These are phyloP conservation scores for Mortierella sp. DNA, from an alignment of 371 early-diverging fungal species.

Conservation along the genomic window DNA sequence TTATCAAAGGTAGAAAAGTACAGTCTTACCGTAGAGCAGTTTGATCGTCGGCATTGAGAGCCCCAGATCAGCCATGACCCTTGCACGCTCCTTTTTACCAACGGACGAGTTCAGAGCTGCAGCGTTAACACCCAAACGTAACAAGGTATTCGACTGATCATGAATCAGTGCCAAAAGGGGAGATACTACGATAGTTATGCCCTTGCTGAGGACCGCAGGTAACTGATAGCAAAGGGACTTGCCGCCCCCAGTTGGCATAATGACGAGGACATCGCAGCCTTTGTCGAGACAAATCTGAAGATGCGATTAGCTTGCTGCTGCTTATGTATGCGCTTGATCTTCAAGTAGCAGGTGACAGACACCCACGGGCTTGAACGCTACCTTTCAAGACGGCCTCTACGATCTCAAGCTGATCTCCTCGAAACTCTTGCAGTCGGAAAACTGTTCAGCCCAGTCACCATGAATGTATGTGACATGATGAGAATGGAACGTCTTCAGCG, in stretches of 20 bases:
- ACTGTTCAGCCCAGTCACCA: constrained; percentile 4
- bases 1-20: too few relatives aligned
- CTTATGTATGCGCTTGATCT: too few relatives aligned
- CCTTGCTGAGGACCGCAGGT: constrained; percentile 77
- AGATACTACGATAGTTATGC: constrained; percentile 86
- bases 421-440: constrained; percentile 36
- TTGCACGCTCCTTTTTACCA: constrained; percentile 55
- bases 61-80: constrained; percentile 18
- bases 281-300: background rate
- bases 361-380: too few relatives aligned
- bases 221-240: constrained; percentile 92
- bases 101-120: constrained; percentile 71
- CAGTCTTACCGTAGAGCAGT: constrained; percentile 78
- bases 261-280: constrained; percentile 79
- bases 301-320: too few relatives aligned
- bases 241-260: constrained; percentile 93
- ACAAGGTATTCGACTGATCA: constrained; percentile 83
- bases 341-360: too few relatives aligned
- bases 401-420: constrained; percentile 69
- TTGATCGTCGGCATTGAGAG: constrained; percentile 41
- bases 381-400: constrained; percentile 77
- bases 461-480: background rate
- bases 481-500: background rate
- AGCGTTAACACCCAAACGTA: constrained; percentile 72
- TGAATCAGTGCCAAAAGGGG: constrained; percentile 89